Base-by-base conservation (phyloP, 257 asterid genomes). In the Euphrasia confusa region DNA sequence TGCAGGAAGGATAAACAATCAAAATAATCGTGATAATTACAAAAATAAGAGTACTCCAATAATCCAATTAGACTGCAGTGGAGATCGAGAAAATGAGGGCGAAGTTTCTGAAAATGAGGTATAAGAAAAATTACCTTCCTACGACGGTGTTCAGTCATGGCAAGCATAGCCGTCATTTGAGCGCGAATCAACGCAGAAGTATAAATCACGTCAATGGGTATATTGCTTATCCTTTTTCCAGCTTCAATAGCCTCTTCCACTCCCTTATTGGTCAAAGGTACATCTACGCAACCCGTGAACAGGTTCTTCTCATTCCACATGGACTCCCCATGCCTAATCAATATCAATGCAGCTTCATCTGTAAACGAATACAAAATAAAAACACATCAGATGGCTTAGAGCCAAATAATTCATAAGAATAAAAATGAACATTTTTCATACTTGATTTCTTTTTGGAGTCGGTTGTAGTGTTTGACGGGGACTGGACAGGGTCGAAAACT, bases 291-390 rank as follows among this genome's bases (percentile, higher is more conserved):
- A 48, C 99, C 99, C 4, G 99, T 93, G 86, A 93, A 93, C 65
- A 93, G 77, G 79, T 93, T 93, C 77, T 89, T 93, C 77, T 93
- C 99, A n/a, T 93, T 93, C 97, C 99, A 93, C 95, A 93, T 85
- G 39, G 99, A 89, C 75, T 93, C 97, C 1, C 99, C 99, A 28
- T 93, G 99, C 83, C 99, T 78, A 44, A 93, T 87, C 65, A 93
- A 80, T 80, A 89, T 80, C 77, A 93, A 64, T 47, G 99, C 92
- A 75, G 96, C 90, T 83, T 93, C 99, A 68, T 72, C 97, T 93
- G 82, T 18, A 47, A 37, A 21, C 8, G 2, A 35, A 35, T 6
- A 7, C 10, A 35, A 35, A 35, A 35, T 35, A 35, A 50, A 85
- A 75, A 5, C 21, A 50, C 17, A 50, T 50, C 2, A 0, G 4